Evolutionary conservation across 441 rosid species (phyloP), one percentile per base, ranked within the genome.

Genomic region (Daphne laureola): DNA sequence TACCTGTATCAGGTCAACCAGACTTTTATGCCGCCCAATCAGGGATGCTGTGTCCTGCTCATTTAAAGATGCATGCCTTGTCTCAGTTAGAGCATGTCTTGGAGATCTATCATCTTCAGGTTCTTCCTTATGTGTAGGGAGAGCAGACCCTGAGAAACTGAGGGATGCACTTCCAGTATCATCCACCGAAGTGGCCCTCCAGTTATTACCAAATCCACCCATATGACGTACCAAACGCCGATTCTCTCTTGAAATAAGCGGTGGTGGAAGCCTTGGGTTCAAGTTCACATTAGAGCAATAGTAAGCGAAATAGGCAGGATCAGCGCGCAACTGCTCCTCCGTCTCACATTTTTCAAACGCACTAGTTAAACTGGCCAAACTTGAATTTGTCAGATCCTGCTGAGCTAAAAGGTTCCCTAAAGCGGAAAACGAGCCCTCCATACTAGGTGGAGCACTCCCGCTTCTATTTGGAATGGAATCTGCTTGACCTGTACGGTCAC

Each of bases 371-470:
- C 69, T 80, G 58, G 78, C 83, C 63, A 83, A 66, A 75, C 73
- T 74, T 36, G 65, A 65, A 54, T 60, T 68, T 71, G 65, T 67
- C 58, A 68, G 66, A 64, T 77, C 84, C 13, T 82, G 76, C 57
- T 74, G 85, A 55, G 82, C 78, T 67, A 84, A 74, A 55, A 87
- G 78, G 61, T 77, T 76, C 49, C 83, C 83, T 57, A 87, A 65
- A 54, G 96, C 86, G 57, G 95, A 79, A 75, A 84, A 73, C 46
- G 97, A 90, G 27, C 97, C 96, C 76, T 90, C 97, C 89, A 90
- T 84, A 54, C 87, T 90, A 36, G 97, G 97, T 3, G 97, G 96
- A 8, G 97, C 97, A 57, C 97, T 90, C 15, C 94, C 96, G 61
- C 97, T 90, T 67, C 96, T 74, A 83, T 73, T 82, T 14, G 93